Evolutionary conservation across 2,329 filamentous ascomycete species (phyloP).

Genomic region (Fusarium azukiicola): DNA sequence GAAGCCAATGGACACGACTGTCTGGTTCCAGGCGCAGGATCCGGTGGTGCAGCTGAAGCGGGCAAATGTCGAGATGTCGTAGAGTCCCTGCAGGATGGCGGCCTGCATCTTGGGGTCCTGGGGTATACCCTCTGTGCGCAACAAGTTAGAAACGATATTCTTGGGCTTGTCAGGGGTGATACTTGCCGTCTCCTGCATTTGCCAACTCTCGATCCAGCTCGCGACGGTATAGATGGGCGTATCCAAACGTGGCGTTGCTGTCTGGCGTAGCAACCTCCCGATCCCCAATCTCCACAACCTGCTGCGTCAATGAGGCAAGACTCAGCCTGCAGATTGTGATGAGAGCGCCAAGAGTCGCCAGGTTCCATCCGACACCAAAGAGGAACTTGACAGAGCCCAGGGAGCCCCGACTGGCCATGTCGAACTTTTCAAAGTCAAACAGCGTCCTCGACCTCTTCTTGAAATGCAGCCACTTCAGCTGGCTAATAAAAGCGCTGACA

Average conservation of each 20-base stretch:
- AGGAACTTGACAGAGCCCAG: constrained; percentile 30
- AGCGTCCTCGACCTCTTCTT: constrained; percentile 18
- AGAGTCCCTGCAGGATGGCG: constrained; percentile 36
- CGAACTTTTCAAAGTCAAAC: constrained; percentile 30
- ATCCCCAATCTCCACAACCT: constrained; percentile 24
- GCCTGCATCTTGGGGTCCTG: constrained; percentile 34
- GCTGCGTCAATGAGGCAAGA: constrained; percentile 33
- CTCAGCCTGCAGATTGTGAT: constrained; percentile 23
- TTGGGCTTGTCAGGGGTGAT: not conserved
- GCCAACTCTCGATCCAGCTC: not conserved
- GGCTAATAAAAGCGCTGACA: constrained; percentile 37
- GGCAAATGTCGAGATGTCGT: constrained; percentile 23
- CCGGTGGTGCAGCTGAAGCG: constrained; percentile 34
- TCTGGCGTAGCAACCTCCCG: constrained; percentile 16
- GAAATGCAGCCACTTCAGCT: constrained; percentile 43
- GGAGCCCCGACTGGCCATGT: constrained; percentile 35
- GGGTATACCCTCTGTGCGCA: not conserved
- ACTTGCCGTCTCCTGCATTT: not conserved
- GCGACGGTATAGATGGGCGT: constrained; percentile 23
- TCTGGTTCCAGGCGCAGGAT: constrained; percentile 26
- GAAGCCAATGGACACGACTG: constrained; percentile 35
- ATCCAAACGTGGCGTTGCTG: constrained; percentile 30
- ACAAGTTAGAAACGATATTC: not conserved
- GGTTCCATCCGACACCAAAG: constrained; percentile 14
- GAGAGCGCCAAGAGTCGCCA: constrained; percentile 38